Evolutionary conservation across 768 basidiomycete species (phyloP).

Genomic region (Pisolithus tinctorius): DNA sequence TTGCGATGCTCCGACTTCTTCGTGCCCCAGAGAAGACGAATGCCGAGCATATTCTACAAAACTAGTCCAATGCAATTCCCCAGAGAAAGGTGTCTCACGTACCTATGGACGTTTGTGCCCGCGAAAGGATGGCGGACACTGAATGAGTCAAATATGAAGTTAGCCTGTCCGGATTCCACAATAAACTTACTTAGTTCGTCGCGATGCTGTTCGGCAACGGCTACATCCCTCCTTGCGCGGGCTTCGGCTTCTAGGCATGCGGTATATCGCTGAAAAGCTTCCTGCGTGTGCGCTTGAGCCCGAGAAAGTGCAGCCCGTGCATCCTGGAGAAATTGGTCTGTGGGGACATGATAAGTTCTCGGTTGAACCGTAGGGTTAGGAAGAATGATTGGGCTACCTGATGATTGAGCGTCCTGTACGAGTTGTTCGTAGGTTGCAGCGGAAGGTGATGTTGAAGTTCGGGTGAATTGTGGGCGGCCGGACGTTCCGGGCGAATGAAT

Average conservation of each 20-base stretch:
- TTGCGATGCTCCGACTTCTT: conserved; percentile 24
- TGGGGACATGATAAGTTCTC: conserved; percentile 7
- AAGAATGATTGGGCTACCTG: conserved; percentile 38
- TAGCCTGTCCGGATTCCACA: conserved; percentile 9
- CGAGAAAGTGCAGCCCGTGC: conserved; percentile 53
- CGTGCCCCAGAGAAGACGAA: conserved; percentile 25
- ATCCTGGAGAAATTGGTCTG: conserved; percentile 58
- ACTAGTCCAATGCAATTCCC: conserved; percentile 14
- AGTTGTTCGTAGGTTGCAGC: conserved; percentile 46
- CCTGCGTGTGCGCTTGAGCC: conserved; percentile 67
- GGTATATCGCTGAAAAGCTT: conserved; percentile 64
- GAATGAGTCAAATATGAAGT: conserved; percentile 11
- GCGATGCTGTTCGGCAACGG: conserved; percentile 59
- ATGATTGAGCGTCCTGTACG: conserved; percentile 50
- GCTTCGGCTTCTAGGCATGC: conserved; percentile 61
- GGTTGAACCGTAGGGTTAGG: conserved; percentile 3
- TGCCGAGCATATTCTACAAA: conserved; percentile 29
- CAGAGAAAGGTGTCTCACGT: conserved; percentile 16
- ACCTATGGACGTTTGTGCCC: conserved; percentile 29
- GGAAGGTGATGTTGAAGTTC: conserved; percentile 46
- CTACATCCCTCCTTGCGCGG: conserved; percentile 59
- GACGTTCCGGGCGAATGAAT: conserved; percentile 26
- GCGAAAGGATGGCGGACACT: conserved; percentile 30
- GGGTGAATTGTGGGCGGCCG: conserved; percentile 29
- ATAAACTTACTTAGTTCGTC: conserved; percentile 46